Percentiles rank a stretch among this genome's conserved stretches.
Conservation (phyloP, 306 rosid species). For the Calophaca sinica region DNA sequence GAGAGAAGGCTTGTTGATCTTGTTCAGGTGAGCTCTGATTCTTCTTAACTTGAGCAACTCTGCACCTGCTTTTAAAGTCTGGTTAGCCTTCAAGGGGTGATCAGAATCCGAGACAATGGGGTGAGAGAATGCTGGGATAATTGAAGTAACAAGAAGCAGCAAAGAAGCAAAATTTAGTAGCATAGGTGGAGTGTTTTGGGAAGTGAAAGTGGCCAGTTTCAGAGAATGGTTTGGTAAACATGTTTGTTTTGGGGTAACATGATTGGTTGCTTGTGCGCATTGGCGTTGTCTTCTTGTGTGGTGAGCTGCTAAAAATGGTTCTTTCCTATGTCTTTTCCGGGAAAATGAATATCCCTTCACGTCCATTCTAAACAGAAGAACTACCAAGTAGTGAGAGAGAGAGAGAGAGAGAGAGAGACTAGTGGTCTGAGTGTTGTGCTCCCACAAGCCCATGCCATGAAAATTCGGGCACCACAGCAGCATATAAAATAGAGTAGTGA, state of each 20-base stretch:
- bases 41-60: constrained; percentile 58
- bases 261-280: constrained; percentile 58
- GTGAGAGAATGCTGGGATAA: constrained; percentile 57
- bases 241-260: constrained; percentile 54
- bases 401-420: constrained; percentile 33
- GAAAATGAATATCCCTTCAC: constrained; percentile 64
- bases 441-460: neutral
- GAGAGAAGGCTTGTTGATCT: constrained; percentile 81
- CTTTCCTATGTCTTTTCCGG: constrained; percentile 62
- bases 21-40: constrained; percentile 58
- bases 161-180: constrained; percentile 63
- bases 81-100: constrained; percentile 51
- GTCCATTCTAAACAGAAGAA: constrained; percentile 65
- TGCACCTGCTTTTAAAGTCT: constrained; percentile 54
- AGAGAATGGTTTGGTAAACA: constrained; percentile 55
- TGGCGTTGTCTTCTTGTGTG: constrained; percentile 73
- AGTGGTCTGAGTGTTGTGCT: constrained; percentile 50
- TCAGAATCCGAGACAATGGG: constrained; percentile 48
- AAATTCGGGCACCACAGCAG: constrained; percentile 38
- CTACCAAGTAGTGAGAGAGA: constrained; percentile 47
- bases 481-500: constrained; percentile 44
- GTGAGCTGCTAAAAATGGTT: constrained; percentile 48
- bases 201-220: constrained; percentile 53
- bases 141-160: constrained; percentile 61
- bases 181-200: constrained; percentile 44